These are phyloP conservation scores for Penicillium sp. DNA, from an alignment of 2,329 filamentous ascomycete genomes.

Conservation along the genomic window DNA sequence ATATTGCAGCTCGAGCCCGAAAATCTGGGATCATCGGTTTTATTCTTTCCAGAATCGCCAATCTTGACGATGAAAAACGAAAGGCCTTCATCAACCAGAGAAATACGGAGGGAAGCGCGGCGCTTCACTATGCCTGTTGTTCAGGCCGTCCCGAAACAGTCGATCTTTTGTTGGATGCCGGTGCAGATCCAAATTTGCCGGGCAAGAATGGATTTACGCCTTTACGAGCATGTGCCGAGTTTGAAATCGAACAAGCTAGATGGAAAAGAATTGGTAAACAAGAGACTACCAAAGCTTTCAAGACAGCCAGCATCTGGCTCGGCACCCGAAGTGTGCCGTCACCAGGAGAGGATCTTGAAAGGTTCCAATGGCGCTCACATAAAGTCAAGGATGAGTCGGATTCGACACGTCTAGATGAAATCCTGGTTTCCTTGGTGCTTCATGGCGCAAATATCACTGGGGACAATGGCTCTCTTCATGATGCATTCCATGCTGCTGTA, in stretches of 20 bases:
- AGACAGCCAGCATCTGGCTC: neutral
- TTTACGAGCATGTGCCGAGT: constrained; percentile 12
- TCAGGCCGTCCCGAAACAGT: constrained; percentile 26
- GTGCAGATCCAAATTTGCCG: constrained; percentile 14
- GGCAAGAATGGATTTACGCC: neutral
- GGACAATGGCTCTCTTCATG: neutral
- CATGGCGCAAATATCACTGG: neutral
- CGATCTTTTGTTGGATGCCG: constrained; percentile 14
- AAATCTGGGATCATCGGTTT: constrained; percentile 21
- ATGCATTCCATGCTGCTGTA: neutral
- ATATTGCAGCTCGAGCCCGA: constrained; percentile 25
- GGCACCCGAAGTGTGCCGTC: neutral
- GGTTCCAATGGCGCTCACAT: neutral
- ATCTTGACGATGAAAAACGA: neutral
- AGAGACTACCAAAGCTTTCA: neutral
- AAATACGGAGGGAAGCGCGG: constrained; percentile 18
- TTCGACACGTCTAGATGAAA: neutral
- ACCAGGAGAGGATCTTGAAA: neutral
- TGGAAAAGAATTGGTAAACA: constrained; percentile 2
- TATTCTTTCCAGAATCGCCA: constrained; percentile 11
- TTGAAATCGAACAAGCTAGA: constrained; percentile 13
- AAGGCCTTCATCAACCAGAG: constrained; percentile 21
- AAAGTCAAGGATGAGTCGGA: neutral
- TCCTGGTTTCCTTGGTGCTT: neutral
- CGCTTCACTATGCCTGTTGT: constrained; percentile 28